A percentile compares a stretch with the other conserved stretches of the same genome.
phyloP scores from a whole-genome alignment of 192 early-diverging fungal genomes.

The Rhizoclosmatium globosum region DNA sequence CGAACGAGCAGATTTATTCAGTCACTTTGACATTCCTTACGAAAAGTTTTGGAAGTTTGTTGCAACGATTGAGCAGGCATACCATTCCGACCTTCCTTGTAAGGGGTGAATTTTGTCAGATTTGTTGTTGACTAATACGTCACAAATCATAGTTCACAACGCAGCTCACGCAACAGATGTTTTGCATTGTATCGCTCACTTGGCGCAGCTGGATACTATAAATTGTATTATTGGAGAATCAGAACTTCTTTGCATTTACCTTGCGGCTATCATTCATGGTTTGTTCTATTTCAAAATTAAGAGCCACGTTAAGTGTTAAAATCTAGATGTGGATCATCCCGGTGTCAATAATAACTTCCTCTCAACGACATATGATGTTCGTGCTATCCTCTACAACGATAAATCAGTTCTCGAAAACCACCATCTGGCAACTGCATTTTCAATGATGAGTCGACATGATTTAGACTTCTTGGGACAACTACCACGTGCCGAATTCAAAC shows the following conservation, averaged over 20 bases:
- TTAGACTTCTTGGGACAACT: conserved; percentile 55
- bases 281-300: conserved; percentile 1
- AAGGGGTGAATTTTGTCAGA: conserved; percentile 18
- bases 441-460: conserved; percentile 43
- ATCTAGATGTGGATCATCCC: conserved; percentile 63
- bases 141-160: conserved; percentile 56
- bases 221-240: conserved; percentile 43
- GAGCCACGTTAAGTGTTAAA: neutral
- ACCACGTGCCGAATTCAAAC: conserved; percentile 42
- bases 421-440: conserved; percentile 56
- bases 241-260: conserved; percentile 57
- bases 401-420: conserved; percentile 63
- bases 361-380: conserved; percentile 45
- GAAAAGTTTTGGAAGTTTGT: conserved; percentile 58
- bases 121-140: neutral
- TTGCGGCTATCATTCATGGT: conserved; percentile 67
- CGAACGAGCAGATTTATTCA: conserved; percentile 48
- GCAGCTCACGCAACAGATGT: conserved; percentile 66
- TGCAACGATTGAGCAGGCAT: conserved; percentile 52
- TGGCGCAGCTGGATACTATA: conserved; percentile 41
- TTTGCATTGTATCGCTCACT: conserved; percentile 55
- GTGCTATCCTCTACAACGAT: conserved; percentile 65
- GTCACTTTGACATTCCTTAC: conserved; percentile 47
- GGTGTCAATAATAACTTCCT: conserved; percentile 65
- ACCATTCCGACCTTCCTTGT: conserved; percentile 61